These are phyloP conservation scores for Penicillium sp. DNA, from an alignment of 2,329 filamentous ascomycete genomes.

Conservation along the genomic window DNA sequence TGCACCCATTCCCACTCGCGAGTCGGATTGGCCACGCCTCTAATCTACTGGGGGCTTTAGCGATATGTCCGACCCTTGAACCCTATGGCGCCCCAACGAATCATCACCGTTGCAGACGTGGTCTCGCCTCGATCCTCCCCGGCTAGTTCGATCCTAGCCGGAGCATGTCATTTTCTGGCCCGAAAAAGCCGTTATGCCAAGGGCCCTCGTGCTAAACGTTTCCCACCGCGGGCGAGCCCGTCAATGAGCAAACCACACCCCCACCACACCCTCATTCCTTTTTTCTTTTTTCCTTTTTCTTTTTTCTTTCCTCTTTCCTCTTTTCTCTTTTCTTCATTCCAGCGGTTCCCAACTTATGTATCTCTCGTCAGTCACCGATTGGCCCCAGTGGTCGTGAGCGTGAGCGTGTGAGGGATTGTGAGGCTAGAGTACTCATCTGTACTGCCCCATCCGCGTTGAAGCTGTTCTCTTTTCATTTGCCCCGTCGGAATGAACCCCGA, in stretches of 20 bases:
- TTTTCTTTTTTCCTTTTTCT: conserved; percentile 8
- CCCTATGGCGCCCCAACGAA: conserved; percentile 22
- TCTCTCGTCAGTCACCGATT: no score
- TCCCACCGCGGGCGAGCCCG: conserved; percentile 38
- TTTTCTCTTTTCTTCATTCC: neutral
- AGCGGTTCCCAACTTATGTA: no score
- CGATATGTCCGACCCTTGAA: conserved; percentile 28
- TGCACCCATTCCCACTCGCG: conserved; percentile 5
- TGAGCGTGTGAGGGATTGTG: no score
- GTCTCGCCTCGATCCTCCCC: conserved; percentile 21
- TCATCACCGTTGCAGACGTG: conserved; percentile 11
- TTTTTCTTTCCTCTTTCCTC: neutral
- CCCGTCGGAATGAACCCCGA: conserved; percentile 14
- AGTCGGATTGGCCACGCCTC: conserved; percentile 13
- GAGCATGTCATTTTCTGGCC: conserved; percentile 26
- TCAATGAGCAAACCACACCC: conserved; percentile 34
- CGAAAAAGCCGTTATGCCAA: conserved; percentile 40
- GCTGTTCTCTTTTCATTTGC: conserved; percentile 1
- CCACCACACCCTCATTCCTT: conserved; percentile 3
- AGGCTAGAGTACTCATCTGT: neutral
- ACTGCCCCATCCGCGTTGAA: neutral
- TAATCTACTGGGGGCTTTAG: conserved; percentile 17
- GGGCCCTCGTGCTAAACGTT: conserved; percentile 20
- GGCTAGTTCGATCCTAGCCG: conserved; percentile 28
- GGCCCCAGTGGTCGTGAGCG: no score